Evolutionary conservation across 169 alveolate species (phyloP).

Genomic region (Eimeria falciformis): DNA sequence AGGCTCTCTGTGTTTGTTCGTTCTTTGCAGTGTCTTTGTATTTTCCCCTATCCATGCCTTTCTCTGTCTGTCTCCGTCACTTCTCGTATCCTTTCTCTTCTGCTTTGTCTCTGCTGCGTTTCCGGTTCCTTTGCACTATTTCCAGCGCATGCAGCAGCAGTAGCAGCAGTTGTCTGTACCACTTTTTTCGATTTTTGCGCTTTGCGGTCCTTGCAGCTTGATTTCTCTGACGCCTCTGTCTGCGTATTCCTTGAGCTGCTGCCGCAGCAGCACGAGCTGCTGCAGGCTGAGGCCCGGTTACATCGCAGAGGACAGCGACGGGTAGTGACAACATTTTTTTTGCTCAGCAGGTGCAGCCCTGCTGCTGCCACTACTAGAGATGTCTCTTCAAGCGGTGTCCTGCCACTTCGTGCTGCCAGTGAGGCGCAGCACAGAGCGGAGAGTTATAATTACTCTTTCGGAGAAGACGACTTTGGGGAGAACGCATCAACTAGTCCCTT

Average conservation of each 20-base stretch:
- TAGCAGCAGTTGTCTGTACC: background rate
- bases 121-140: background rate
- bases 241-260: slow-evolving; percentile 74
- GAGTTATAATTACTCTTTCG: background rate
- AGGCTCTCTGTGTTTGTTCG: background rate
- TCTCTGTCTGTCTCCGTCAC: background rate
- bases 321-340: slow-evolving; percentile 60
- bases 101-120: background rate
- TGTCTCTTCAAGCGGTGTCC: background rate
- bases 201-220: slow-evolving; percentile 62
- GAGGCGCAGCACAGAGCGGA: slow-evolving; percentile 1
- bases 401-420: background rate
- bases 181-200: background rate
- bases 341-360: slow-evolving; percentile 34
- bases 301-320: slow-evolving; percentile 78
- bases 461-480: background rate
- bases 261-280: slow-evolving; percentile 73
- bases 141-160: background rate
- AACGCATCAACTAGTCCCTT: no score
- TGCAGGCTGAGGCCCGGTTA: slow-evolving; percentile 77
- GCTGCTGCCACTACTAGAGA: background rate
- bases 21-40: no score
- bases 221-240: slow-evolving; percentile 68
- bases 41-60: no score
- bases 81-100: background rate